Evolutionary conservation across 495 filamentous ascomycete species (phyloP).

Genomic region (Durotheca rogersii): DNA sequence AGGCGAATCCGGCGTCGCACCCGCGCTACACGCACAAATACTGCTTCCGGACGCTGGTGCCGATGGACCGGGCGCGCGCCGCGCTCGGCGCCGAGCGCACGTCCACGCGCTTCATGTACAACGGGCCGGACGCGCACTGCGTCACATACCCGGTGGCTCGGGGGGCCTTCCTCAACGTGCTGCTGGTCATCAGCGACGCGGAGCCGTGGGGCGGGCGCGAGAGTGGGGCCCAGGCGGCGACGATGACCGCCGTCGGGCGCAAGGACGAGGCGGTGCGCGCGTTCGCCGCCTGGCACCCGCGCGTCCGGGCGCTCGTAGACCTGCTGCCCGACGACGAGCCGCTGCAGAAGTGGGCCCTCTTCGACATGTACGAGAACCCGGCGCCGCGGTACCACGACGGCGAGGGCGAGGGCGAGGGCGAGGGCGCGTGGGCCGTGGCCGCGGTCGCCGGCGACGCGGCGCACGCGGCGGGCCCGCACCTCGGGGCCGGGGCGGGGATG

Average conservation of each 20-base stretch:
- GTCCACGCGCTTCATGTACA: conserved; percentile 45
- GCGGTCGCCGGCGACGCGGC: conserved; percentile 53
- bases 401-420: conserved; percentile 49
- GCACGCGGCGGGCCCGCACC: conserved; percentile 45
- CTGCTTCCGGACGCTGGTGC: conserved; percentile 46
- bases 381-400: conserved; percentile 42
- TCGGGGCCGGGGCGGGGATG: conserved; percentile 57
- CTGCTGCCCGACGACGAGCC: conserved; percentile 47
- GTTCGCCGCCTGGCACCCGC: conserved; percentile 43
- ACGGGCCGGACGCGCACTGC: conserved; percentile 40
- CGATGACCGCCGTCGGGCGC: conserved; percentile 35
- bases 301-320: conserved; percentile 40
- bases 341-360: conserved; percentile 58
- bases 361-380: conserved; percentile 52
- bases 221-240: conserved; percentile 32
- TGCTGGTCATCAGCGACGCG: conserved; percentile 42
- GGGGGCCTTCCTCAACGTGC: conserved; percentile 41
- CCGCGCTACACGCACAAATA: conserved; percentile 43
- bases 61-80: conserved; percentile 37
- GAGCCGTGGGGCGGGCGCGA: conserved; percentile 37
- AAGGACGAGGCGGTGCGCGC: conserved; percentile 35
- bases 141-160: conserved; percentile 45
- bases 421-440: conserved; percentile 46
- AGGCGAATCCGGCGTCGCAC: conserved; percentile 30
- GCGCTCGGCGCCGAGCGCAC: conserved; percentile 33